These are phyloP conservation scores for Vigna hirtella DNA, from an alignment of 306 rosid species.

Conservation along the genomic window DNA sequence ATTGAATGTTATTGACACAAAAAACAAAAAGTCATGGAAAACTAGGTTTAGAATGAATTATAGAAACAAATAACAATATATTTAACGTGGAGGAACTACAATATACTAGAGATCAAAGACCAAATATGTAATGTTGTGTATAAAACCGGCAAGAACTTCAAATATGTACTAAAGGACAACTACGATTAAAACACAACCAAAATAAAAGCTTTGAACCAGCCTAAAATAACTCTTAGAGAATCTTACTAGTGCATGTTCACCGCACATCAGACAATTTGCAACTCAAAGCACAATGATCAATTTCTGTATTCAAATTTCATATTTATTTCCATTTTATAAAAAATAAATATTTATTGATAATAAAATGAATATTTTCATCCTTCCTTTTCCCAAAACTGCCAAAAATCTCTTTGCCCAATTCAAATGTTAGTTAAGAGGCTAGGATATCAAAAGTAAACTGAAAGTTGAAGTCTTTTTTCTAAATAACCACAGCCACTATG, in stretches of 20 bases:
- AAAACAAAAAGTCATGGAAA: not conserved
- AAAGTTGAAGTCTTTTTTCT: not conserved
- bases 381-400: not conserved
- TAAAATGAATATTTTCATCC: conserved; percentile 7
- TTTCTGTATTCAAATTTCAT: not conserved
- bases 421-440: not conserved
- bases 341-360: not conserved
- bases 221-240: not conserved
- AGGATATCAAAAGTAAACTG: not conserved
- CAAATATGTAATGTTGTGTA: not conserved
- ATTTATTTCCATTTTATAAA: not conserved
- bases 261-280: conserved; percentile 5
- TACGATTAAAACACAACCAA: no score
- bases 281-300: conserved; percentile 2
- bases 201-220: not conserved
- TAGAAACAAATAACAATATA: not conserved
- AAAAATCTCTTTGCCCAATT: not conserved
- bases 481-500: not conserved
- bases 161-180: no score
- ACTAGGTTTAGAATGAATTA: not conserved
- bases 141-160: no score
- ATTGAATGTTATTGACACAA: not conserved
- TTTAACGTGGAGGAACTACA: not conserved
- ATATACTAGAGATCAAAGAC: not conserved
- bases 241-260: not conserved